Evolutionary conservation across 2,329 filamentous ascomycete species (phyloP), one percentile per base, ranked within the genome.

Genomic region (Blumeria hordei): DNA sequence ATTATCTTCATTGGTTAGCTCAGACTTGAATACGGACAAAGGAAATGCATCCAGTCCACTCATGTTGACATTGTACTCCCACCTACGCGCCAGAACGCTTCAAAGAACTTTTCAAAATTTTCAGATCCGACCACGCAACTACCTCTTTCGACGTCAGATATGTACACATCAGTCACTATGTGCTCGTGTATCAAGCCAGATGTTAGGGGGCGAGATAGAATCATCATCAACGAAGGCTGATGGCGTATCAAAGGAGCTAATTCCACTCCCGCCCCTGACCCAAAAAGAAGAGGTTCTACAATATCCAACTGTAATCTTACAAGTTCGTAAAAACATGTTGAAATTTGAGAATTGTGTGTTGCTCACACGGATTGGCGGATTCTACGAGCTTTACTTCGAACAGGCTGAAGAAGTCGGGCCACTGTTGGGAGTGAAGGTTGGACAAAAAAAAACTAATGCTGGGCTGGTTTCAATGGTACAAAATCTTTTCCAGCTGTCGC

Each of bases 301-400:
- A 5, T 95, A 95, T 67, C 88, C 92, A 14, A 84, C 86, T n/a
- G 84, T 96, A 51, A 72, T 96, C 56, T 78, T 87, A 64, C 88
- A 94, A 66, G 90, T 86, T 33, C 78, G 80, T 56, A 85, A 81
- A 60, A 93, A 94, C 69, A 94, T 96, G 82, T 75, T 80, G 61
- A 88, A 83, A 63, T 95, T 94, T 69, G 78, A 81, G 63, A 87
- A 93, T 62, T 96, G 90, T 68, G 84, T 98, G 41, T 68, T 98
- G 7, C 70, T 98, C 57, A 98, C 92, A 3, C 79, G 90, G 56
- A 88, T 98, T 33, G 92, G 92, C 55, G 83, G 88, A 57, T 98
- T 98, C 69, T 98, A 96, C 68, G 92, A 98, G 76, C 72, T 98
- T 57, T 98, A 98, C 69, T 93, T 96, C 67, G 84, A 94, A 62